Evolutionary conservation across 2,329 filamentous ascomycete species (phyloP).

Genomic region (Sporothrix euskadiensis): DNA sequence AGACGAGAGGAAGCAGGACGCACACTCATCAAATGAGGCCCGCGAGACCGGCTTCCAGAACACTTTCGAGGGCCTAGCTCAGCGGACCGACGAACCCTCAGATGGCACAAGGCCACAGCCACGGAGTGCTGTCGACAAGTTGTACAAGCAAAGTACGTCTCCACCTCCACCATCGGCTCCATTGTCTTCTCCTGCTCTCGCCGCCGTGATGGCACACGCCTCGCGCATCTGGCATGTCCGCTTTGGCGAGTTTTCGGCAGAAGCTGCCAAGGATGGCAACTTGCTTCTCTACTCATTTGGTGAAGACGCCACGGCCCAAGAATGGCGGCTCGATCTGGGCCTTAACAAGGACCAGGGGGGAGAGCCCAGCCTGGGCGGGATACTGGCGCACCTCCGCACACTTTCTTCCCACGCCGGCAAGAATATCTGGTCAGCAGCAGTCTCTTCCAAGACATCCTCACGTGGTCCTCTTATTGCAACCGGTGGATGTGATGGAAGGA

Average conservation of each 20-base stretch:
- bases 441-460: conserved; percentile 37
- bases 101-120: background rate
- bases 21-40: conserved; percentile 39
- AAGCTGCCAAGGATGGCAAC: background rate
- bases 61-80: conserved; percentile 32
- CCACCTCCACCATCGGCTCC: background rate
- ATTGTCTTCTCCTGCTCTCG: conserved; percentile 52
- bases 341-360: background rate
- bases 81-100: conserved; percentile 30
- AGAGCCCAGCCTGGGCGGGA: conserved; percentile 30
- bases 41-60: conserved; percentile 62
- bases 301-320: conserved; percentile 76
- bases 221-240: conserved; percentile 88
- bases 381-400: conserved; percentile 55
- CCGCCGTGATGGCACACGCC: conserved; percentile 78
- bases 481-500: conserved; percentile 81
- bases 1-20: conserved; percentile 26
- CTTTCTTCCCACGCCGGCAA: conserved; percentile 76
- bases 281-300: conserved; percentile 69
- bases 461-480: conserved; percentile 58
- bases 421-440: conserved; percentile 79
- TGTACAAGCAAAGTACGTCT: conserved; percentile 13
- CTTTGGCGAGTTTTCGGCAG: conserved; percentile 48
- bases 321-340: conserved; percentile 62
- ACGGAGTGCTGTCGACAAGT: background rate